A percentile compares a stretch with the other conserved stretches of the same genome.
Evolutionary conservation across 768 basidiomycete genomes (phyloP).

Genomic region (Lactarius trivialis): DNA sequence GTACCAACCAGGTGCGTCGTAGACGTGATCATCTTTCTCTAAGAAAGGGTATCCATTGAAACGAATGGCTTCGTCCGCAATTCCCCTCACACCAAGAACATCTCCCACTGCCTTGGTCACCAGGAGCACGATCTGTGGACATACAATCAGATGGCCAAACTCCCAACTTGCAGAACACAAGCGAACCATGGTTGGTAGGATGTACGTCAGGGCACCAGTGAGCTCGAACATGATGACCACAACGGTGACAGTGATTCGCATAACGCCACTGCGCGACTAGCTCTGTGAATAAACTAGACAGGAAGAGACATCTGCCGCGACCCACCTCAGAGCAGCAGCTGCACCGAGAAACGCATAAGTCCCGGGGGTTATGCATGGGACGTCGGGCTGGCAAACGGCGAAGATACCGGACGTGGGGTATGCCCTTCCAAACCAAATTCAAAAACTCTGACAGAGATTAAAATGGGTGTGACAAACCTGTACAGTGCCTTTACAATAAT

Average conservation of each 20-base stretch:
- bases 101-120: conserved; percentile 98
- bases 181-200: conserved; percentile 92
- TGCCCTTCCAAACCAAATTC: conserved; percentile 50
- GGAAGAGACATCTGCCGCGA: not conserved
- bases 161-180: conserved; percentile 8
- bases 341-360: conserved; percentile 98
- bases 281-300: not conserved
- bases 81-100: conserved; percentile 85
- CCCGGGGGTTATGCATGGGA: conserved; percentile 96
- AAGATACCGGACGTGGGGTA: conserved; percentile 84
- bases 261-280: conserved; percentile 63
- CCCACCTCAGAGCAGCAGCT: conserved; percentile 86
- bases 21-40: conserved; percentile 91
- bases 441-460: not conserved
- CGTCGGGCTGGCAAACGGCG: conserved; percentile 82
- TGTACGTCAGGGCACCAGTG: conserved; percentile 94
- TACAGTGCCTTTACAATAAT: conserved; percentile 94
- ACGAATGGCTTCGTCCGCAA: conserved; percentile 94
- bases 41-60: conserved; percentile 98
- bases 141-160: conserved; percentile 9
- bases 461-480: conserved; percentile 39
- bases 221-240: conserved; percentile 99
- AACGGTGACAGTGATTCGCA: conserved; percentile 94
- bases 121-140: conserved; percentile 80
- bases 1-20: conserved; percentile 77